Evolutionary conservation across 768 basidiomycete species (phyloP), one percentile per base, ranked within the genome.

Genomic region (Tephrocybe rancida): DNA sequence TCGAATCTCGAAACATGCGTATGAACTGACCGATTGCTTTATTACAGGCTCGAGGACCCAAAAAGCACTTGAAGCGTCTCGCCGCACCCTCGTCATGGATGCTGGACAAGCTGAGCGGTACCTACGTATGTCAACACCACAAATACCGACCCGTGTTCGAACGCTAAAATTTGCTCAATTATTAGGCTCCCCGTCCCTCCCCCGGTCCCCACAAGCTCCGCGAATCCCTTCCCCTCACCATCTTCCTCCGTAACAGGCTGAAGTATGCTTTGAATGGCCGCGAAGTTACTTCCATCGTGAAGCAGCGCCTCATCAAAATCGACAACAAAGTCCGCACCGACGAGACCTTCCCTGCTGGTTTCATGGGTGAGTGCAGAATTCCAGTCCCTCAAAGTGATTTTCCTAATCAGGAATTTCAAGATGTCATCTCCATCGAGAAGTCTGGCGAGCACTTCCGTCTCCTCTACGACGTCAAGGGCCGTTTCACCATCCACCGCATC

Each of bases 381-480:
- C 24, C 5, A 11, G 4, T 47, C 35, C 14, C 16, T 8, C 8
- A 9, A 27, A 25, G 25, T 24, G 59, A 26, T 46, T 54, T 39
- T 38, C 21, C 30, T 25, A 32, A 35, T 22, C 27, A 21, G 19
- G 55, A 42, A 46, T 39, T 32, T 22, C 2, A 51, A 96, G 96
- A 99, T 74, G 96, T 98, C 60, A 83, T 99, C 71, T 86, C 92
- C 56, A 91, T 99, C 59, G 96, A 99, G 76, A 96, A 97, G 74
- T 98, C 96, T 22, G 92, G 89, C 76, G 97, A 99, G 76, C 89
- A 98, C 82, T 99, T 98, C 89, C 96, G 97, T 74, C 85, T 98
- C 56, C 82, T 99, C 38, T 98, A 98, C 83, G 97, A 98, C 71
- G 88, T 98, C 76, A 99, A 99, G 82, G 97, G 97, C 63, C 97